These are phyloP conservation scores for Tephrocybe sp. DNA, from an alignment of 768 basidiomycete species.

Conservation along the genomic window DNA sequence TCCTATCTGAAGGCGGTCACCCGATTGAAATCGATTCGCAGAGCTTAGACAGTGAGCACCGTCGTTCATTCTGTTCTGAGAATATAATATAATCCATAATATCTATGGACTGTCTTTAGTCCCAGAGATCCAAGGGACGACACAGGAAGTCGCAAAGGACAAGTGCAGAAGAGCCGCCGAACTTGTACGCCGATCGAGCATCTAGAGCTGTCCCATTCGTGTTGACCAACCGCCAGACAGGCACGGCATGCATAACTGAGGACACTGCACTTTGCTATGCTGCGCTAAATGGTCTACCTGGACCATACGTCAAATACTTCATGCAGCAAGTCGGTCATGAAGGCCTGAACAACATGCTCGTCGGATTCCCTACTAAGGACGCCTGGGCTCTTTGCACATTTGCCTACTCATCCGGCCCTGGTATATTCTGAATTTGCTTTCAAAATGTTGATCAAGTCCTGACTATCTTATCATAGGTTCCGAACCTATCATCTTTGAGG, in stretches of 20 bases:
- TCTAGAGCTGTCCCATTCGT: background rate
- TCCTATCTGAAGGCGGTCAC: slow-evolving; percentile 63
- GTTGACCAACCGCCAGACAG: slow-evolving; percentile 32
- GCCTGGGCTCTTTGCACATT: slow-evolving; percentile 96
- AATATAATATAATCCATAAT: no score
- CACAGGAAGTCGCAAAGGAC: slow-evolving; percentile 82
- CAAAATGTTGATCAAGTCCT: background rate
- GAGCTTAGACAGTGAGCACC: slow-evolving; percentile 72
- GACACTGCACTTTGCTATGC: slow-evolving; percentile 94
- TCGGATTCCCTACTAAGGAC: slow-evolving; percentile 69
- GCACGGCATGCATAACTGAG: slow-evolving; percentile 68
- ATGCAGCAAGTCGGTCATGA: slow-evolving; percentile 81
- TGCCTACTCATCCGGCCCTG: slow-evolving; percentile 87
- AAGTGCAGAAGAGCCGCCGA: slow-evolving; percentile 89
- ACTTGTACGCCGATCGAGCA: slow-evolving; percentile 42
- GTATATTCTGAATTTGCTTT: slow-evolving; percentile 20
- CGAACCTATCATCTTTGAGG: slow-evolving; percentile 78
- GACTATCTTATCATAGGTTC: slow-evolving; percentile 31
- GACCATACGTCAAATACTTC: slow-evolving; percentile 97
- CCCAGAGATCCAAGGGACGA: slow-evolving; percentile 93
- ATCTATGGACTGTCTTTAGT: no score
- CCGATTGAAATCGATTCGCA: slow-evolving; percentile 77
- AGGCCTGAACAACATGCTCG: slow-evolving; percentile 85
- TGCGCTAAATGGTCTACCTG: slow-evolving; percentile 88
- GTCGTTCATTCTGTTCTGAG: no score